Base-by-base conservation (phyloP, 345 rosid species). In the Orychophragmus violaceus region DNA sequence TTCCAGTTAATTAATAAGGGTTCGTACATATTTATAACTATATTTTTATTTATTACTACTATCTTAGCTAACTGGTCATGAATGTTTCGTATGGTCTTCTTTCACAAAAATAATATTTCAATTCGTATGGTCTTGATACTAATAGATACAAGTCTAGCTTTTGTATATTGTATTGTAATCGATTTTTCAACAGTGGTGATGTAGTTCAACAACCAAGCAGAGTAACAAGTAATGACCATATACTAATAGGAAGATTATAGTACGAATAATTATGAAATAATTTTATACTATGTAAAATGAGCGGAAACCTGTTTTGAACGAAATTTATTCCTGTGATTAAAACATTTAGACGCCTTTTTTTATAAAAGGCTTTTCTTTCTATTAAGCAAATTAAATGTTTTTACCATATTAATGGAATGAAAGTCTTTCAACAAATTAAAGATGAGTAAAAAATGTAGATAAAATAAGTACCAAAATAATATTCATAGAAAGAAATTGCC, bases 191-290 rank as follows among this genome's bases (percentile, higher is more conserved):
- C n/a, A 24, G 29, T 17, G 19, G 39, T 5, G 2, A 33, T 56
- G 8, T 53, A 45, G 27, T 22, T 57, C 72, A 68, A 57, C 58
- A 68, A 58, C 29, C 58, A 57, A 36, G 27, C 27, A 24, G 27
- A 50, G 5, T 5, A 23, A 36, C 8, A 19, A 11, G 21, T 41
- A 41, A 18, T 41, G 18, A 41, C 35, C 18, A 7, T 65, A 25
- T 42, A 29, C 13, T 29, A 41, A 13, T 39, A 8, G 19, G 23
- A 54, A 41, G 7, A 29, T 54, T 54, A 28, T 1, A 9, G 12
- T n/a, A 10, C 2, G 8, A 21, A 8, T 8, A 21, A 66, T 41
- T 29, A 19, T n/a, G 1, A n/a, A 37, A 54, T 18, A 12, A 51
- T 7, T 25, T 7, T 52, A 52, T 52, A 7, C 23, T 50, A 32